Base-by-base conservation (phyloP, 2,329 filamentous ascomycete genomes). In the Nigrospora sphaerica region DNA sequence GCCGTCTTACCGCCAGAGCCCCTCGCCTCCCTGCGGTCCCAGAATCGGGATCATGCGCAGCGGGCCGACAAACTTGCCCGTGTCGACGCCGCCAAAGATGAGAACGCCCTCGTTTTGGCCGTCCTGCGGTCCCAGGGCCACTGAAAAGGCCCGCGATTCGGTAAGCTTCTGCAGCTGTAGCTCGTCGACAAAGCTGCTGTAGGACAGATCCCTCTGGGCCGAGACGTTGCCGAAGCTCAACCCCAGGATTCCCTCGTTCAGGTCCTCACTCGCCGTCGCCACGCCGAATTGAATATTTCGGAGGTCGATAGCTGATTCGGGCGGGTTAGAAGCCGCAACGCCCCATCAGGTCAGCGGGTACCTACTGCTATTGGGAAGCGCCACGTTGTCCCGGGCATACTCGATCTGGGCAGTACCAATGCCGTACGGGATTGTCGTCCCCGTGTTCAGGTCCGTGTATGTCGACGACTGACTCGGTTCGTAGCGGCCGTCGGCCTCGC, bases 51-150 rank as follows among this genome's bases (percentile, higher is more conserved):
- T 65, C 13, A 70, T 75, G 43, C 74, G 64, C 2, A 89, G 74
- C 1, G 61, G 57, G 23, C 85, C 85, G 0, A 69, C 63, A 57
- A 79, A 87, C 60, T 86, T 86, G 47, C 69, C 73, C 0, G 73
- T 80, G 59, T 87, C 81, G 52, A 86, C 70, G 28, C 83, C 83
- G 35, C 83, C 83, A 54, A 87, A 86, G 28, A 86, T 71, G 46
- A 86, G 75, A 10, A 77, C 75, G 33, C 42, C 42, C 14, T 83
- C 83, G 10, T 77, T 73, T 47, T 70, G 72, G 43, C 80, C 71
- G 46, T 75, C 68, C 60, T 77, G 75, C 60, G 80, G 77, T 45
- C 85, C 82, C 17, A 86, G 69, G 50, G 80, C 84, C 18, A 88
- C 63, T 51, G 78, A 83, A 58, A 84, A 86, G 2, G 81, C 80